Evolutionary conservation across 2,329 filamentous ascomycete genomes (phyloP), one percentile per base, ranked within the genome.

Genomic region (Alternaria hordeiaustralica): DNA sequence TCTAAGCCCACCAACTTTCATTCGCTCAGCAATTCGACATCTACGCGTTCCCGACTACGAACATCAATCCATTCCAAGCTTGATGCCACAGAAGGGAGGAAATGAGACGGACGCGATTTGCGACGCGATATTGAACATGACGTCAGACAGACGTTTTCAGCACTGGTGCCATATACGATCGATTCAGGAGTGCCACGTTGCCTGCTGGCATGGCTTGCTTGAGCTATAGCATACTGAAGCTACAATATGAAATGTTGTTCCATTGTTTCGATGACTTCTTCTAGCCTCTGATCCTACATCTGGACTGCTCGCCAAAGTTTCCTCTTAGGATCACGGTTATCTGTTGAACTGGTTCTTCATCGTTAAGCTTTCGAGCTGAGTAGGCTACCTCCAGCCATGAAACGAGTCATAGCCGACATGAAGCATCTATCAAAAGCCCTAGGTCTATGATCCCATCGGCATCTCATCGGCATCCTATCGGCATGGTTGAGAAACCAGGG

Each of bases 111-210:
- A 44, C 46, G 55, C 55, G 60, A 33, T 13, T n/a, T 20, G 30
- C 33, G 25, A 63, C 60, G 44, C 49, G 23, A 45, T 26, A 26
- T 58, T 15, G 3, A 23, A 45, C 18, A 63, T 62, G 46, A 62
- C 60, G 60, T 62, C 60, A 62, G 78, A 41, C 9, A 41, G n/a
- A 5, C 3, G 36, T 41, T 6, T 41, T 9, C n/a, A 41, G 6
- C 36, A 18, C 36, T 3, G 33, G 15, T 10, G 15, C 15, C 36
- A 10, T 10, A 41, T 6, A 18, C 9, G 5, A 11, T 18, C n/a
- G 0, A 10, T 41, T 18, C n/a, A 41, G 36, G n/a, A 41, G 36
- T 41, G 36, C 9, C 2, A 41, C 9, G n/a, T 41, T 41, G 8
- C 4, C 36, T 41, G 36, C n/a, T 18, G 36, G 15, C 36, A 41